Conservation (phyloP, 108 stramenopile species). For the Cyclostephanos invisitatus region DNA sequence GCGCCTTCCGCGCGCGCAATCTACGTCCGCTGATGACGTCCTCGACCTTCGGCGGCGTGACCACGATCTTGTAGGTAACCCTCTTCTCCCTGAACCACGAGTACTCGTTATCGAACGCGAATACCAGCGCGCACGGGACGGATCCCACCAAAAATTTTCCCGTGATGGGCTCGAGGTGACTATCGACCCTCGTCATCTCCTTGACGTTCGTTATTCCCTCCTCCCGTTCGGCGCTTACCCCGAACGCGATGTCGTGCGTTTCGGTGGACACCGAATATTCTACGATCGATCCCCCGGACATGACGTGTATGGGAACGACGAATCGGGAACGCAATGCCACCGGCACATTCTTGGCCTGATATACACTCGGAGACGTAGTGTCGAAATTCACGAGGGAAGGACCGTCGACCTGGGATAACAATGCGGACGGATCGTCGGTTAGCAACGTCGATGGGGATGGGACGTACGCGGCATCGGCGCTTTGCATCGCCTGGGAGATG, state of each 20-base stretch:
- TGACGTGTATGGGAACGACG: slow-evolving; percentile 82
- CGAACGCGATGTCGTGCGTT: slow-evolving; percentile 76
- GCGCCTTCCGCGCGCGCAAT: slow-evolving; percentile 74
- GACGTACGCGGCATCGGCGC: slow-evolving; percentile 67
- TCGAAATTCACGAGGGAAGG: slow-evolving; percentile 56
- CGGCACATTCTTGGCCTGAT: slow-evolving; percentile 76
- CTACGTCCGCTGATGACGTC: slow-evolving; percentile 68
- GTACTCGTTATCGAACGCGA: slow-evolving; percentile 86
- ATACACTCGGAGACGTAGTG: slow-evolving; percentile 54
- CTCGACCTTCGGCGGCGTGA: slow-evolving; percentile 68
- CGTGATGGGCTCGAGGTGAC: slow-evolving; percentile 67
- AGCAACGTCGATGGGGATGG: slow-evolving; percentile 68
- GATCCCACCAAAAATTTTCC: slow-evolving; percentile 86
- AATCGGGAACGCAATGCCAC: slow-evolving; percentile 67
- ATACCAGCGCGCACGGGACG: slow-evolving; percentile 78
- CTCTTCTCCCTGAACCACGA: slow-evolving; percentile 89
- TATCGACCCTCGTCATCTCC: slow-evolving; percentile 72
- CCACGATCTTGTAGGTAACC: slow-evolving; percentile 74
- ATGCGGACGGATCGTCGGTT: slow-evolving; percentile 50
- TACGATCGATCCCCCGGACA: slow-evolving; percentile 75
- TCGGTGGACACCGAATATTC: slow-evolving; percentile 69
- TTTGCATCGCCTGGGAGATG: slow-evolving; percentile 78
- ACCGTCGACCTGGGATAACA: slow-evolving; percentile 80
- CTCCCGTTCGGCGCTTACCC: slow-evolving; percentile 84
- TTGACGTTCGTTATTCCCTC: slow-evolving; percentile 83